A percentile compares a stretch with the other conserved stretches of the same genome.
Evolutionary conservation across 2,329 filamentous ascomycete genomes (phyloP).

Genomic region (Pseudohalonectria lignicola): DNA sequence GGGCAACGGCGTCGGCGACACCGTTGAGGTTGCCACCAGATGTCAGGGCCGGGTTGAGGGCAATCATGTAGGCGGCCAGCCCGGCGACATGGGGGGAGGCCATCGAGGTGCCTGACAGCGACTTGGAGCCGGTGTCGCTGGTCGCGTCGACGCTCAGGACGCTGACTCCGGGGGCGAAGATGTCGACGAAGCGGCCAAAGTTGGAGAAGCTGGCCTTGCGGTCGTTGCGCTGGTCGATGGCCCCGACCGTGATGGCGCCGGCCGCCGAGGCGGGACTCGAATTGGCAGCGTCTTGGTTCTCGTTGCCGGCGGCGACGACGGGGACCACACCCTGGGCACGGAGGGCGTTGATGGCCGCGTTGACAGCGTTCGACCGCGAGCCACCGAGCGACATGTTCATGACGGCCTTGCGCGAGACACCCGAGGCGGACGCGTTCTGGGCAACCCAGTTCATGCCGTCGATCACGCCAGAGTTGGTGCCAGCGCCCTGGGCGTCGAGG

Average conservation of each 20-base stretch:
- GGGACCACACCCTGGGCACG: constrained; percentile 40
- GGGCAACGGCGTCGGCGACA: constrained; percentile 28
- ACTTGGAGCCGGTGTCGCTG: constrained; percentile 30
- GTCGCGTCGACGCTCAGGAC: constrained; percentile 41
- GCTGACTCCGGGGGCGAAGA: constrained; percentile 45
- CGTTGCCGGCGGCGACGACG: constrained; percentile 51
- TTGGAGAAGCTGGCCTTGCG: constrained; percentile 43
- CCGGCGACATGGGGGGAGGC: constrained; percentile 11
- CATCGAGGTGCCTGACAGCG: constrained; percentile 11
- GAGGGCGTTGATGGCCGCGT: constrained; percentile 38
- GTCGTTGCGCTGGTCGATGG: constrained; percentile 41
- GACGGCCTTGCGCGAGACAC: constrained; percentile 39
- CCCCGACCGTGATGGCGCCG: constrained; percentile 49
- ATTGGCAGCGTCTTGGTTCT: constrained; percentile 36
- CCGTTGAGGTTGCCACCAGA: constrained; percentile 41
- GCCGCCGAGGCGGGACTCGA: constrained; percentile 43
- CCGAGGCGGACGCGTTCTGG: constrained; percentile 28
- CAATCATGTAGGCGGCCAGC: constrained; percentile 12
- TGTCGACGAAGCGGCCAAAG: constrained; percentile 40
- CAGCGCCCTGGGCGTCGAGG: constrained; percentile 35
- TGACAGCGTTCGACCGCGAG: constrained; percentile 34
- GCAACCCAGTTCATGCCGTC: constrained; percentile 47
- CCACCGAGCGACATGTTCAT: constrained; percentile 56
- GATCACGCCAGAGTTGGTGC: constrained; percentile 40
- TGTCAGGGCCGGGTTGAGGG: constrained; percentile 5